Base-by-base conservation (phyloP, 164 flowering plant species). In the Piper longum region DNA sequence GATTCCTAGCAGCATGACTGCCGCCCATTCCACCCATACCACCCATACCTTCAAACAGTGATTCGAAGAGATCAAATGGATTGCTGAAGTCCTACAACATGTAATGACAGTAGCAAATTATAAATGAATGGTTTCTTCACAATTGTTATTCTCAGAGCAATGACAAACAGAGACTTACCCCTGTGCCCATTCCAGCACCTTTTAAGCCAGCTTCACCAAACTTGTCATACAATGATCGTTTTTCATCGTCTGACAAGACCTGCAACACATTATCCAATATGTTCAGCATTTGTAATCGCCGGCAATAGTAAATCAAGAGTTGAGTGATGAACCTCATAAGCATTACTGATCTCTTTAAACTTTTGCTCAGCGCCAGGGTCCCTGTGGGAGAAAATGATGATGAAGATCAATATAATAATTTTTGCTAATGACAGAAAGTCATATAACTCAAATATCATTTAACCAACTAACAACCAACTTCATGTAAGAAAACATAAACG, bases 161-260 rank as follows among this genome's bases (percentile, higher is more conserved):
- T 5, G 16, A 26, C 36, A 17, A 59, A 36, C 26, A 69, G 62
- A 54, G 54, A 77, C 96, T 81, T 69, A 93, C 99, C 92, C 96
- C 97, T 78, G 69, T 83, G 67, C 91, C 97, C 80, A 80, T 78
- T 52, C 92, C 89, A 62, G 83, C 81, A 64, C 96, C 97, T 77
- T 90, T 90, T 44, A 90, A 84, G 36, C 96, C 97, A 67, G 92
- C 97, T 75, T 93, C 99, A 19, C 99, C 99, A 72, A 84, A 93
- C 69, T n/a, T 86, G 74, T 93, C 99, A 72, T 93, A 93, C 14
- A 93, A 64, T 40, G 97, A 87, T 40, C 91, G 79, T 71, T 93
- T 93, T 73, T 88, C 90, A 75, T 93, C 99, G 80, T 93, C 99
- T 11, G 99, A 93, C 63, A 93, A 72, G n/a, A 90, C 91, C 99